These are phyloP conservation scores for Fusarium brachygibbosum DNA, from an alignment of 2,329 filamentous ascomycete species.

Conservation along the genomic window DNA sequence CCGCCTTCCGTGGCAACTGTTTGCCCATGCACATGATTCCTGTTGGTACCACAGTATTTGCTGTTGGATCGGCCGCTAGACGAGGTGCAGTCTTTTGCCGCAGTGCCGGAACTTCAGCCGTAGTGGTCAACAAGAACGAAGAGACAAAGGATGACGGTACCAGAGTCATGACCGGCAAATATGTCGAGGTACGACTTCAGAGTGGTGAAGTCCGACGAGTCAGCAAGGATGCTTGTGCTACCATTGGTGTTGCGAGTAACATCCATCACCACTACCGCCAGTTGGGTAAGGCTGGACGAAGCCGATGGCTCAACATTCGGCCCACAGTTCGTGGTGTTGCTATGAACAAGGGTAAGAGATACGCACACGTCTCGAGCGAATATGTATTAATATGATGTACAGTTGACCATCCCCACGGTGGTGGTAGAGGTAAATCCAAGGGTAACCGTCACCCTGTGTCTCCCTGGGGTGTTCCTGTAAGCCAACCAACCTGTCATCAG, in stretches of 20 bases:
- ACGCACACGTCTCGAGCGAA: neutral
- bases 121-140: slow-evolving; percentile 90
- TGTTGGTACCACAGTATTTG: slow-evolving; percentile 91
- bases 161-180: slow-evolving; percentile 76
- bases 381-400: slow-evolving; percentile 37
- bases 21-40: slow-evolving; percentile 96
- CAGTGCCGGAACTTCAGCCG: slow-evolving; percentile 92
- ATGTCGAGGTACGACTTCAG: slow-evolving; percentile 87
- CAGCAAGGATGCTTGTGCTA: slow-evolving; percentile 92
- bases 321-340: slow-evolving; percentile 97
- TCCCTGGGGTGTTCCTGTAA: slow-evolving; percentile 95
- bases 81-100: slow-evolving; percentile 91
- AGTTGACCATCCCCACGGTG: slow-evolving; percentile 97
- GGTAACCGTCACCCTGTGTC: slow-evolving; percentile 95
- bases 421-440: slow-evolving; percentile 99
- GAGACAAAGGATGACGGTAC: slow-evolving; percentile 72
- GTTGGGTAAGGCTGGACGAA: slow-evolving; percentile 94
- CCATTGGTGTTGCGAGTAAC: slow-evolving; percentile 95
- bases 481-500: slow-evolving; percentile 55
- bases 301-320: slow-evolving; percentile 92
- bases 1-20: slow-evolving; percentile 94
- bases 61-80: slow-evolving; percentile 82
- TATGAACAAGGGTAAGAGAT: slow-evolving; percentile 88
- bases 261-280: slow-evolving; percentile 89
- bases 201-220: slow-evolving; percentile 94